Evolutionary conservation across 31 red algal species (phyloP), one percentile per base, ranked within the genome.

Genomic region (Bonnemaisonia californica): DNA sequence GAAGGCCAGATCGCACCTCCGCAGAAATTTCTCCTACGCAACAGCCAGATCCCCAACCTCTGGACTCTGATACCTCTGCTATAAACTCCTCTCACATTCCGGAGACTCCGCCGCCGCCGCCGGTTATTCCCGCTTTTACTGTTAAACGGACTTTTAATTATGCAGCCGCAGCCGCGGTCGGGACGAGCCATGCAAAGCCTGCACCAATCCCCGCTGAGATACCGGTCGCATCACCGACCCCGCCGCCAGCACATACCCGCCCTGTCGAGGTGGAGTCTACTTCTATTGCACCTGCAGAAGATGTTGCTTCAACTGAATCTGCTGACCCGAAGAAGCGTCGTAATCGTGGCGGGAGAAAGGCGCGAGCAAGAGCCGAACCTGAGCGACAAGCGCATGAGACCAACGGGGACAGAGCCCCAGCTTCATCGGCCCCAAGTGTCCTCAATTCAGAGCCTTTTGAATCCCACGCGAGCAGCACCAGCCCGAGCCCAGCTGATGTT

Each of bases 131-230:
- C 30, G 29, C 65, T 12, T 82, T 65, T 28, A 87, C 62, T 27
- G 60, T 78, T 3, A 87, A 78, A 54, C 83, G 71, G 28, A 89
- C 41, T 37, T 80, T 89, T 31, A 89, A 89, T 54, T 89, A 89
- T 57, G 86, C 86, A 19, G 86, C 86, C 23, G 86, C 86, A 18
- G 86, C 77, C 9, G 86, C 86, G 36, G 57, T 69, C 16, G 86
- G 86, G 13, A 89, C 86, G 23, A 89, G 86, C 59, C 86, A 89
- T 69, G 86, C 77, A 22, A 89, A 89, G 64, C 3, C 41, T 48
- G 77, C 19, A 22, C 57, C 74, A 30, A 54, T 41, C 40, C 3
- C 79, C n/a, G 65, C 64, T 39, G 55, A 56, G 79, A 71, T 5
- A 28, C 27, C 66, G 54, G 35, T 82, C 41, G 12, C 55, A 57